These are phyloP conservation scores for Xylaria sp. DNA, from an alignment of 2,329 filamentous ascomycete species.

Conservation along the genomic window DNA sequence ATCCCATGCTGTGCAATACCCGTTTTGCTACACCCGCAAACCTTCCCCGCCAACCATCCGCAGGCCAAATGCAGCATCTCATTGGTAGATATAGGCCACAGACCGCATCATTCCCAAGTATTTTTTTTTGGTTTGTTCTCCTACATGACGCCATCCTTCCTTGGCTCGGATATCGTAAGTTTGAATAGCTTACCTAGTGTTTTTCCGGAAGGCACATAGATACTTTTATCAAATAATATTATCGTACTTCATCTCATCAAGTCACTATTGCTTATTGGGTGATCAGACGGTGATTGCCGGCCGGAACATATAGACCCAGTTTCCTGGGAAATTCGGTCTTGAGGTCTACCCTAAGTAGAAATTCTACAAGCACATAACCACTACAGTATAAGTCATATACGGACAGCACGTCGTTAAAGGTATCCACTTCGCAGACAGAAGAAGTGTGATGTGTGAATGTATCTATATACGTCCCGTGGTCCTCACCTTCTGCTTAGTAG, in stretches of 20 bases:
- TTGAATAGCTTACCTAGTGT: background rate
- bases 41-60: background rate
- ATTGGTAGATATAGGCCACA: slow-evolving; percentile 6
- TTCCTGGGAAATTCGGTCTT: background rate
- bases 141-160: background rate
- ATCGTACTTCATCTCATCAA: background rate
- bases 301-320: background rate
- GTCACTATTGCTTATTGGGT: background rate
- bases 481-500: no score
- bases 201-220: background rate
- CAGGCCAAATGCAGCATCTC: background rate
- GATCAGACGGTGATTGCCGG: no score
- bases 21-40: background rate
- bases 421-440: background rate
- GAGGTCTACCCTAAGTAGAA: background rate
- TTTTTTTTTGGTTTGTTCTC: background rate
- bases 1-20: background rate
- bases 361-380: background rate
- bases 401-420: background rate
- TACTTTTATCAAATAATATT: background rate
- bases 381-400: background rate
- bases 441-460: background rate
- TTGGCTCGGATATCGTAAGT: background rate
- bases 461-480: background rate
- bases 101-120: background rate